Evolutionary conservation across 306 rosid genomes (phyloP), one percentile per base, ranked within the genome.

Genomic region (Castanospermum australe): DNA sequence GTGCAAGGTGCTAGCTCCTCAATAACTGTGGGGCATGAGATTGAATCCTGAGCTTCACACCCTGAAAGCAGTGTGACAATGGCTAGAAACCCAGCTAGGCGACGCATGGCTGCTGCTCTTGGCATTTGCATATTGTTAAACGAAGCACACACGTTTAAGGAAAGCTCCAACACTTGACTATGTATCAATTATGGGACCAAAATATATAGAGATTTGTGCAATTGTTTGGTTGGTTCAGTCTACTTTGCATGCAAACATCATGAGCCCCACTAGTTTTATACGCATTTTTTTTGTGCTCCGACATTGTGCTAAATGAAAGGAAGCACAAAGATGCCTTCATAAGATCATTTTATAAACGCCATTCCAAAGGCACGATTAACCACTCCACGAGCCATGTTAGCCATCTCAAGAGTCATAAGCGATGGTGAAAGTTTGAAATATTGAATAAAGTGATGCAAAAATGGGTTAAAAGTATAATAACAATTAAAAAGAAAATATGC

Each of bases 211-310:
- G 44, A 17, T 51, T 42, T 67, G 21, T 55, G 60, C 12, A 42
- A 11, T 57, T 44, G 62, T 42, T 79, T 68, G 36, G 12, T 42
- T 78, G n/a, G 50, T 20, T 66, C 10, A 35, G 36, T 65, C 28
- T 17, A 66, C 59, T 67, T 66, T 68, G 30, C 82, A 79, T 70
- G 78, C 71, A 70, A 70, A 45, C 44, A 70, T 59, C 33, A 70
- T 79, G 83, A 62, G 21, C 9, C 47, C 18, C 2, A 4, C 0
- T 11, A 4, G 51, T 21, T n/a, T n/a, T n/a, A 15, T 22, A 35
- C 25, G 69, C 2, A 67, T 67, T 69, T 57, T 17, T n/a, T 21
- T 6, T 14, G 2, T 42, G 38, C 8, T 65, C 50, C 1, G 5
- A 8, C 25, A 28, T 6, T 42, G 13, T n/a, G 67, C 30, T 7